Percentiles rank a stretch among this genome's conserved stretches.
These are phyloP conservation scores for Kwoniella sp. DNA, from an alignment of 768 basidiomycete genomes.

Conservation along the genomic window DNA sequence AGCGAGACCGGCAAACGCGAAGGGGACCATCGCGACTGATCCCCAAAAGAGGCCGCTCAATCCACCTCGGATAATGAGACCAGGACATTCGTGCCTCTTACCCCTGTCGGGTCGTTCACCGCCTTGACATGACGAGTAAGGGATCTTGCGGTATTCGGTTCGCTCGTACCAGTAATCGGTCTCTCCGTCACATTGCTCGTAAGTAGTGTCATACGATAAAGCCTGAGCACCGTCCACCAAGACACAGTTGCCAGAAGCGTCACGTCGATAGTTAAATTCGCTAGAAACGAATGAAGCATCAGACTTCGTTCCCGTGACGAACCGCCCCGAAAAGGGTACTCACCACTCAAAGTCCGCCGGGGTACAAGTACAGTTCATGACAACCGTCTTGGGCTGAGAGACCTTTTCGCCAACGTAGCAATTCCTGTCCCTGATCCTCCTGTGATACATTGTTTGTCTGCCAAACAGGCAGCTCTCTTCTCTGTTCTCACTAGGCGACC, in stretches of 20 bases:
- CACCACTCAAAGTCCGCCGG: slow-evolving; percentile 91
- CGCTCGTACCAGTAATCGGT: slow-evolving; percentile 87
- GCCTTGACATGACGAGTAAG: slow-evolving; percentile 81
- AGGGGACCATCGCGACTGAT: slow-evolving; percentile 73
- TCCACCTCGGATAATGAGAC: slow-evolving; percentile 60
- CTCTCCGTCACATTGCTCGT: slow-evolving; percentile 54
- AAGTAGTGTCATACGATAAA: slow-evolving; percentile 58
- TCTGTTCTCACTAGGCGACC: slow-evolving; percentile 92
- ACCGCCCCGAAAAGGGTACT: slow-evolving; percentile 41
- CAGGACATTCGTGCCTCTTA: slow-evolving; percentile 73
- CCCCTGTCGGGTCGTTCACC: slow-evolving; percentile 81
- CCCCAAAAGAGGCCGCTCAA: slow-evolving; percentile 83
- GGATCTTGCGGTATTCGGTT: slow-evolving; percentile 86
- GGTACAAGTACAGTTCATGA: slow-evolving; percentile 73
- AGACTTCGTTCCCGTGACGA: slow-evolving; percentile 9
- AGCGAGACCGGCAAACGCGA: slow-evolving; percentile 72
- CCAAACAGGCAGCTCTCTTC: slow-evolving; percentile 88
- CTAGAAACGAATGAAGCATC: slow-evolving; percentile 57
- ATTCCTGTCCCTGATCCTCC: slow-evolving; percentile 73
- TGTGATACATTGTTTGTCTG: slow-evolving; percentile 87
- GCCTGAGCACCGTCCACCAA: slow-evolving; percentile 71
- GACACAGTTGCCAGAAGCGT: slow-evolving; percentile 73
- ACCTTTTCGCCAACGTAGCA: slow-evolving; percentile 78
- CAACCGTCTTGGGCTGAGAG: slow-evolving; percentile 63
- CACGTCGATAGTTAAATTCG: slow-evolving; percentile 86